These are phyloP conservation scores for Papiliotrema flavescens DNA, from an alignment of 1,284 basidiomycete species.

Conservation along the genomic window DNA sequence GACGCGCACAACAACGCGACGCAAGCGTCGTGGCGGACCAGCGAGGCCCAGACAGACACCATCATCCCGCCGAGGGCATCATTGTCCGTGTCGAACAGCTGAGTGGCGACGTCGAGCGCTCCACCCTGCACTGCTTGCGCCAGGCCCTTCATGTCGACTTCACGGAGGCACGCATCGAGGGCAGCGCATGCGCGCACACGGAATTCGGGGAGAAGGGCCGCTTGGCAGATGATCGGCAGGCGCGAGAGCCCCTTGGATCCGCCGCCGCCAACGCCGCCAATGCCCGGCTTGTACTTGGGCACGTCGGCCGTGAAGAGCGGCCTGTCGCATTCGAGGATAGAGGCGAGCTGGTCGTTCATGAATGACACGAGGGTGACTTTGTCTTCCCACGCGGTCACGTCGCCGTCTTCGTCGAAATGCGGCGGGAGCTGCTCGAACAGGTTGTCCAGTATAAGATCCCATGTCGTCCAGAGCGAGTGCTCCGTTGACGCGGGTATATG, in stretches of 20 bases:
- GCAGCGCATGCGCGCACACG: conserved; percentile 22
- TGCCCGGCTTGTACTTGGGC: neutral
- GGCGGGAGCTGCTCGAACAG: conserved; percentile 37
- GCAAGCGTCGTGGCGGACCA: conserved; percentile 23
- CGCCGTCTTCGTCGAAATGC: conserved; percentile 22
- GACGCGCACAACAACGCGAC: conserved; percentile 13
- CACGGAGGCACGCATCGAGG: conserved; percentile 24
- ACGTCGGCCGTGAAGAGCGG: conserved; percentile 2
- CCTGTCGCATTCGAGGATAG: conserved; percentile 22
- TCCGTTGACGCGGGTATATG: conserved; percentile 22
- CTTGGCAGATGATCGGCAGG: conserved; percentile 36
- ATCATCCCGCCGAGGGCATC: conserved; percentile 11
- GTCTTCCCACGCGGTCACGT: conserved; percentile 18
- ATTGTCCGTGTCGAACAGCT: conserved; percentile 22
- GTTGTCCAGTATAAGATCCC: conserved; percentile 40
- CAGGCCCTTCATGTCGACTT: conserved; percentile 19
- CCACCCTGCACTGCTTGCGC: conserved; percentile 32
- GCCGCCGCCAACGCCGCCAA: neutral
- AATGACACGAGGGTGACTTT: conserved; percentile 31
- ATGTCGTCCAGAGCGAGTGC: conserved; percentile 34
- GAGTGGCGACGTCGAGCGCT: conserved; percentile 25
- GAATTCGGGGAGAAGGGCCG: conserved; percentile 16
- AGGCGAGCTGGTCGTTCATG: conserved; percentile 39
- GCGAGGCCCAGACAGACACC: conserved; percentile 34
- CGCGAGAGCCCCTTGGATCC: conserved; percentile 15